Conservation (phyloP, 176 grass and related monocot genomes). For the Echinochloa phyllopogon region DNA sequence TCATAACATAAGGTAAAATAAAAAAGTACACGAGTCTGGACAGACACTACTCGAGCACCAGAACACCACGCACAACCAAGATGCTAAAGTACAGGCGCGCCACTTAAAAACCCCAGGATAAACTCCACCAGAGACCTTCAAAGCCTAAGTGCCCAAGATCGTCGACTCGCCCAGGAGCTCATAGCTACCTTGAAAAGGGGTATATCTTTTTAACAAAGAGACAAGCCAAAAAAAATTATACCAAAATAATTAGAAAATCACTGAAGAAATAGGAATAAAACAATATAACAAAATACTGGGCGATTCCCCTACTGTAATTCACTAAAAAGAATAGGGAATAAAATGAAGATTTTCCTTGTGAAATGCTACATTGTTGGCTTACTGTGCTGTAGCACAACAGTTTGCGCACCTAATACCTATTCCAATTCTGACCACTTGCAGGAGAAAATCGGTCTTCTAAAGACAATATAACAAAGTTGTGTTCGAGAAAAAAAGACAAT, state of each 20-base stretch:
- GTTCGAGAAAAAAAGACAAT: background rate
- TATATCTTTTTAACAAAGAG: background rate
- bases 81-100: no score
- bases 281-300: background rate
- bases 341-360: constrained; percentile 1
- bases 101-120: no score
- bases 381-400: background rate
- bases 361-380: background rate
- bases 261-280: background rate
- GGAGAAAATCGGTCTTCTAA: background rate
- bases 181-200: background rate
- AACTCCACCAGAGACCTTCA: no score
- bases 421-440: constrained; percentile 23
- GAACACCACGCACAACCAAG: no score
- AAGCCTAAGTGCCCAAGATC: no score
- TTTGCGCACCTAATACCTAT: background rate
- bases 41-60: no score
- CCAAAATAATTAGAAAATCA: background rate
- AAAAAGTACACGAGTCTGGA: no score
- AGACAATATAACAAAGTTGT: background rate
- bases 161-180: no score
- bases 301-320: background rate
- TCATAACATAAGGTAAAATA: no score
- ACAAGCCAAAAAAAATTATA: constrained; percentile 6
- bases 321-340: background rate